phyloP scores from a whole-genome alignment of 352 stramenopile genomes.

The Globisporangium emineosum region DNA sequence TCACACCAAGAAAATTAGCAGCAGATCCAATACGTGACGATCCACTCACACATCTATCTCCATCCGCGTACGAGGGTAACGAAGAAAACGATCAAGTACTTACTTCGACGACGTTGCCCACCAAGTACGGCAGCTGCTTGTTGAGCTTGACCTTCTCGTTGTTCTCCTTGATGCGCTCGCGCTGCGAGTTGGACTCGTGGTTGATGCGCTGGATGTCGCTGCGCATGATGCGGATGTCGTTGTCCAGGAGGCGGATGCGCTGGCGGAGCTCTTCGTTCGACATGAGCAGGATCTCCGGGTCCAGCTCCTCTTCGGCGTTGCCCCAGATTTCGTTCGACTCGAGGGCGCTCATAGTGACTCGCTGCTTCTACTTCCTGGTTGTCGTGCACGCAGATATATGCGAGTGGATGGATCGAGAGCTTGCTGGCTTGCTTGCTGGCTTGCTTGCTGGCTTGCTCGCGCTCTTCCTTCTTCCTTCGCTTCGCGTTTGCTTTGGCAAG shows the following conservation, averaged over 20 bases:
- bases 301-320: slow-evolving; percentile 49
- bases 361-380: neutral
- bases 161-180: slow-evolving; percentile 97
- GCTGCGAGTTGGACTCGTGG: slow-evolving; percentile 93
- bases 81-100: slow-evolving; percentile 8
- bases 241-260: slow-evolving; percentile 95
- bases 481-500: slow-evolving; percentile 14
- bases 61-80: slow-evolving; percentile 26
- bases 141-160: slow-evolving; percentile 99
- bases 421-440: neutral
- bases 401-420: neutral
- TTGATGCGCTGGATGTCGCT: slow-evolving; percentile 96
- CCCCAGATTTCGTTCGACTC: slow-evolving; percentile 68
- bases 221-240: slow-evolving; percentile 97
- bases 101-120: slow-evolving; percentile 98
- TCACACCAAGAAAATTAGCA: slow-evolving; percentile 13
- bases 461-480: slow-evolving; percentile 13
- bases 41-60: neutral
- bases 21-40: neutral
- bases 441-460: neutral
- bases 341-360: slow-evolving; percentile 47
- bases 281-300: slow-evolving; percentile 93
- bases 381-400: neutral
- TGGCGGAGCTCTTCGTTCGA: slow-evolving; percentile 94
- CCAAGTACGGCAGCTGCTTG: slow-evolving; percentile 98